Evolutionary conservation across 1,284 basidiomycete genomes (phyloP), one percentile per base, ranked within the genome.

Genomic region (Inonotus hispidus): DNA sequence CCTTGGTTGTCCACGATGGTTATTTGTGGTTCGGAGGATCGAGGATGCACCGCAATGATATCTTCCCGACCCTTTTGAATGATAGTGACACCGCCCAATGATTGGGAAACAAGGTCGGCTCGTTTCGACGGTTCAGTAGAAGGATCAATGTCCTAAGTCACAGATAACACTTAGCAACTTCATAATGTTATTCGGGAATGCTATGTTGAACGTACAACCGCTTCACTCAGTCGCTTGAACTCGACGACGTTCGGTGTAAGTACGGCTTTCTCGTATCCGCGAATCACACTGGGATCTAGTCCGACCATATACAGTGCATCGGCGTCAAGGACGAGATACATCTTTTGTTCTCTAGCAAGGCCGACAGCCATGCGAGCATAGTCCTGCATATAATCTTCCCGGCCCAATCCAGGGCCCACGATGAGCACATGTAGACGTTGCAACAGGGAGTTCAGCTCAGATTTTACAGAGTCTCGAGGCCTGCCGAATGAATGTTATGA

Each of bases 211-310:
- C 83, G 63, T 57, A 85, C 92, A 56, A 91, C 75, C 62, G 82
- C 82, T 60, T 93, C 85, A 63, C 87, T 88, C 29, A 99, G 74
- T 11, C 95, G 80, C 67, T 87, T 86, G 74, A 99, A 98, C 72
- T 99, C 96, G 64, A 93, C 90, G 11, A 97, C 84, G 67, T 99
- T 99, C 0, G 97, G 96, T 0, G 97, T 99, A 46, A 98, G 75
- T 2, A 96, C 85, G 0, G 87, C 90, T 23, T 87, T 83, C 14
- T 82, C 76, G 72, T 95, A 96, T 0, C 93, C 93, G 66, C 82
- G 80, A 59, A 99, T 84, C 50, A 93, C 72, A 6, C 81, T 76
- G 0, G 88, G 79, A 60, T 95, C 87, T 68, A 90, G 83, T 32
- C 92, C 88, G 50, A 92, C 75, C 72, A 92, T 78, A 77, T 82